Percentiles rank a stretch among this genome's conserved stretches.
phyloP scores from a whole-genome alignment of 2,329 filamentous ascomycete genomes.

The Arthrobotrys entomopaga region DNA sequence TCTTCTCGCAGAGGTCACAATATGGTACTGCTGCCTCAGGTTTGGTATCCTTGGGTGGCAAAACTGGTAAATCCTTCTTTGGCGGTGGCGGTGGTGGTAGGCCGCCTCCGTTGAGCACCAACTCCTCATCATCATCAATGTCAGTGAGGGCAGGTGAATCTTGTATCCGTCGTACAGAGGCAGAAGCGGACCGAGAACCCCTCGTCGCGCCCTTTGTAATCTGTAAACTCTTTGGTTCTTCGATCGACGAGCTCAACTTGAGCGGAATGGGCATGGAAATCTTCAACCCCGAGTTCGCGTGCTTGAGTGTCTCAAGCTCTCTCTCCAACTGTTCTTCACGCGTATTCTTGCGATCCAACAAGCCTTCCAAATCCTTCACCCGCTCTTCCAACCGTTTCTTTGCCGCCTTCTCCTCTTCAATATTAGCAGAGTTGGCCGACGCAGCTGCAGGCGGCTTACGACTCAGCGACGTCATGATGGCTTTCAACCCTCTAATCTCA shows the following conservation, averaged over 20 bases:
- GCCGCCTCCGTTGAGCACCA: constrained; percentile 21
- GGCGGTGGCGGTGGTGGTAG: constrained; percentile 4
- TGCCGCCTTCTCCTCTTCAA: constrained; percentile 69
- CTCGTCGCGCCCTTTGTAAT: constrained; percentile 25
- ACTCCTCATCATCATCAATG: constrained; percentile 51
- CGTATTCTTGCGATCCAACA: constrained; percentile 76
- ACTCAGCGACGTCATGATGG: constrained; percentile 95
- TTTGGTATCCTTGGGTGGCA: constrained; percentile 71
- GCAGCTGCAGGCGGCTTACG: constrained; percentile 65
- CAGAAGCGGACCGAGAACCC: neutral
- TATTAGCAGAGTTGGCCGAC: constrained; percentile 61
- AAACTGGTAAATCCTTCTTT: constrained; percentile 6
- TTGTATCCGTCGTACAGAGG: constrained; percentile 11
- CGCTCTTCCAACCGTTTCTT: constrained; percentile 81
- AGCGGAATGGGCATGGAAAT: constrained; percentile 39
- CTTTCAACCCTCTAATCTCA: constrained; percentile 94
- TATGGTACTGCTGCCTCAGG: constrained; percentile 66
- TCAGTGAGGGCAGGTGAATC: constrained; percentile 43
- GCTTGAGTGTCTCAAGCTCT: constrained; percentile 74
- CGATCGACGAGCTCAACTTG: neutral
- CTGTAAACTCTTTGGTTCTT: constrained; percentile 38
- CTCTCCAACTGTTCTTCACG: constrained; percentile 88
- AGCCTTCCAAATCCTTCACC: constrained; percentile 77
- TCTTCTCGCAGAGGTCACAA: constrained; percentile 95
- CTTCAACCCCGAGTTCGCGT: constrained; percentile 24